A percentile compares a stretch with the other conserved stretches of the same genome.
These are phyloP conservation scores for Apiotrichum sp. DNA, from an alignment of 1,284 basidiomycete species.

Conservation along the genomic window DNA sequence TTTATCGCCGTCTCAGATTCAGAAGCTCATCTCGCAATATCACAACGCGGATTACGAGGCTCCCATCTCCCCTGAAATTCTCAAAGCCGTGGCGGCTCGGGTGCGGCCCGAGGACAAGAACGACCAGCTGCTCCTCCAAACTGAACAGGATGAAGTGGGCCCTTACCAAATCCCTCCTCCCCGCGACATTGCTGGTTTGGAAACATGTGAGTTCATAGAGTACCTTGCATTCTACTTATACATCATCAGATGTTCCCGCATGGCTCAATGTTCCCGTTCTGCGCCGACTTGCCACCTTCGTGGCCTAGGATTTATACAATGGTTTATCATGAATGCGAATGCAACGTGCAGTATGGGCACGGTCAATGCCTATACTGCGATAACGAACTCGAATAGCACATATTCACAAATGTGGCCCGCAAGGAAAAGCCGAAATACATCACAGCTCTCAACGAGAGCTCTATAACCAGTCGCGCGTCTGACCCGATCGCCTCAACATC, in stretches of 20 bases:
- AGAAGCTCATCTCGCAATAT: conserved; percentile 97
- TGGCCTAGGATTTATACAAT: conserved; percentile 19
- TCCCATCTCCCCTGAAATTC: conserved; percentile 91
- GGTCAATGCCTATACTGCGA: too few species aligned
- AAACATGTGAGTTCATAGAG: conserved; percentile 40
- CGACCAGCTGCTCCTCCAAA: conserved; percentile 86
- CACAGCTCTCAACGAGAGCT: background rate
- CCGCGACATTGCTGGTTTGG: conserved; percentile 43
- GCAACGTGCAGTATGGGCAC: background rate
- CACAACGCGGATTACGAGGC: conserved; percentile 91
- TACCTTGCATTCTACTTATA: background rate
- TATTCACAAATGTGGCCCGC: too few species aligned
- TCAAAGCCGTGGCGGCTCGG: conserved; percentile 89
- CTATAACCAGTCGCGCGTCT: background rate
- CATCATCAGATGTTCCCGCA: conserved; percentile 31
- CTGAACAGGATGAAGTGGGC: conserved; percentile 91
- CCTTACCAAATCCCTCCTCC: conserved; percentile 51
- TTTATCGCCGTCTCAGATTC: conserved; percentile 97
- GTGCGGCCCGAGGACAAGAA: conserved; percentile 91
- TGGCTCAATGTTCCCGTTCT: conserved; percentile 37
- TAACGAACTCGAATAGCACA: too few species aligned
- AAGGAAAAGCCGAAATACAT: background rate
- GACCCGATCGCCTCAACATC: background rate
- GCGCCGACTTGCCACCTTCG: conserved; percentile 35
- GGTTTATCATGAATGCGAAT: conserved; percentile 1